A percentile compares a stretch with the other conserved stretches of the same genome.
Conservation (phyloP, 2,329 filamentous ascomycete genomes). For the Trichoderma atrobrunneum region DNA sequence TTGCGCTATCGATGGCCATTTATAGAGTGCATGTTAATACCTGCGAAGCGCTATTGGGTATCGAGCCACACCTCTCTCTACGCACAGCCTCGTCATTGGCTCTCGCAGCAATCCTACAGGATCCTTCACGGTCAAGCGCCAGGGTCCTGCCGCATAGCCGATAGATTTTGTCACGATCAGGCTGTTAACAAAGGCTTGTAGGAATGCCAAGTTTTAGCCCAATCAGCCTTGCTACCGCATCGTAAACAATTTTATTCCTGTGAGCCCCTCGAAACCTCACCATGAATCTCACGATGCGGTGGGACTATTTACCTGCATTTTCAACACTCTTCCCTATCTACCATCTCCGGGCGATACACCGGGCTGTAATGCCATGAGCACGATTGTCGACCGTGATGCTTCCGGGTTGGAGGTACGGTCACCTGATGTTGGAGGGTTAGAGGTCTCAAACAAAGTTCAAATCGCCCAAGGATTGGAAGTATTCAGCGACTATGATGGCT, state of each 20-base stretch:
- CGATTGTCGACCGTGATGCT: neutral
- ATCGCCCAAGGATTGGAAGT: neutral
- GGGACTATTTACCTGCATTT: neutral
- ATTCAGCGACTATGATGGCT: neutral
- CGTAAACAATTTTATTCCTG: neutral
- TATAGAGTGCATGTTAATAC: neutral
- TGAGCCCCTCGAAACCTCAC: neutral
- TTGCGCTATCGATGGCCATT: neutral
- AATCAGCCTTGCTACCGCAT: neutral
- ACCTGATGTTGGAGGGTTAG: neutral
- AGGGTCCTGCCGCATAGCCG: neutral
- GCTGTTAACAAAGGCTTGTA: neutral
- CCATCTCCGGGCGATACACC: accelerated
- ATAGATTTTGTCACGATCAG: neutral
- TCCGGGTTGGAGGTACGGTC: neutral
- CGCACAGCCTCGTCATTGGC: neutral
- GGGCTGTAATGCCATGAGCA: neutral
- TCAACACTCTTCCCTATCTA: neutral
- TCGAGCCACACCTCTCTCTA: neutral
- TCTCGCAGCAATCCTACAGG: neutral
- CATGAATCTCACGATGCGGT: neutral
- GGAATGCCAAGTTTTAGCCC: neutral
- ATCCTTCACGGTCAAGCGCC: neutral
- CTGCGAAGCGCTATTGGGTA: neutral
- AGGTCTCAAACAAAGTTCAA: neutral